Evolutionary conservation across 345 rosid species (phyloP), one percentile per base, ranked within the genome.

Genomic region (Xanthoceras sorbifolium): DNA sequence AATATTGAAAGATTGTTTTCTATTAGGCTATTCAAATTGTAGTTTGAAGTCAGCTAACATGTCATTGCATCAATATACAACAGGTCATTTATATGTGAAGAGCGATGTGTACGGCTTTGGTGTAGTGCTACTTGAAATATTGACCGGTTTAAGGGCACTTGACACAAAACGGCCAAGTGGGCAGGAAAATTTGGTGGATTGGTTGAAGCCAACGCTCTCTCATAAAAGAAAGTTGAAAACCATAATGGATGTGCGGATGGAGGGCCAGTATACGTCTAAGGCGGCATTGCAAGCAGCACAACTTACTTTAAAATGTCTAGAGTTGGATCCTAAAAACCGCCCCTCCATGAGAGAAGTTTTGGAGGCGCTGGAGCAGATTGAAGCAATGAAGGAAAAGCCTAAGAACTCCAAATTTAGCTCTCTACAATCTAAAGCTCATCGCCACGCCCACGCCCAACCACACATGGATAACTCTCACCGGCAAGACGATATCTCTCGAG

Each of bases 101-200:
- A 90, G 94, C 23, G 94, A 90, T 74, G 94, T 90, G 57, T 90
- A 88, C 5, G 90, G 94, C 10, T 90, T 88, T 9, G 92, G 92
- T 1, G 94, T 88, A 17, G 90, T 90, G 76, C 77, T 90, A 68
- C 84, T 88, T 1, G 94, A 90, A 68, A 34, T 87, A 64, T 29
- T 90, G 82, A 84, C 90, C 0, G 92, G 94, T 55, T 44, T 76
- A 71, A 79, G 94, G 66, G 89, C 89, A 22, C 74, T 87, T 12
- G 88, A 90, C 48, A 59, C 36, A 0, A 81, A 26, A 42, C 84
- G 94, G 6, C 90, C 88, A 0, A 48, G 9, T 0, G 87, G 81
- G 66, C 85, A 87, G 79, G 89, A 82, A 57, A 87, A 73, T 79
- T 72, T 90, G 80, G 88, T 83, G 9, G 94, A 90, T 6, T 90